Base-by-base conservation (phyloP, 495 filamentous ascomycete genomes). In the Penicillium manginii region DNA sequence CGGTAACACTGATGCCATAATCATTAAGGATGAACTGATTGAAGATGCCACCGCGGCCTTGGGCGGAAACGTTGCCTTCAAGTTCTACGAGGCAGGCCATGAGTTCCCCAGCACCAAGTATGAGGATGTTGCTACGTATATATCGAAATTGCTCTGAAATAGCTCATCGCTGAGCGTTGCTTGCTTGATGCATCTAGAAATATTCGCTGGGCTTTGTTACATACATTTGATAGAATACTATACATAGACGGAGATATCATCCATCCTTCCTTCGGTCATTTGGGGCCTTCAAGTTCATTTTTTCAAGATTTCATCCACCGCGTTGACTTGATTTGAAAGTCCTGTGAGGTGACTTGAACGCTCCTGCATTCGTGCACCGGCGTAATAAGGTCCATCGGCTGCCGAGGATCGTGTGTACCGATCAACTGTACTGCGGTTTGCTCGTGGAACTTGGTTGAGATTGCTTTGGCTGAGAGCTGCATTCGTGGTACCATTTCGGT, bases 101-200 rank as follows among this genome's bases (percentile, higher is more conserved):
- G 83, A 85, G 32, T 79, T 86, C 47, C 80, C 83, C 15, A 83
- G 84, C 65, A 78, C 81, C 8, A 78, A 77, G 58, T 77, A 77
- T 31, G 73, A 77, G 2, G 82, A 83, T 45, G 73, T 85, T 42
- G 83, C 76, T 5, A 65, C 73, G 14, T 70, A 74, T 23, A 78
- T 86, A 14, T 63, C 57, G 37, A 71, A 76, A 39, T 58, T 80
- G 65, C 51, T 73, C 50, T 78, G 55, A 71, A 57, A 47, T 15
- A 6, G 40, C 17, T 43, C 40, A 9, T 43, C n/a, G 8, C 14
- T 50, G 26, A 35, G 26, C 49, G 21, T 40, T 17, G 26, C 14
- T 40, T 17, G 26, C 14, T 45, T 46, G 47, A 42, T 60, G 60
- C 50, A 57, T 37, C 43, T 50, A 52, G 18, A 37, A 31, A 19